phyloP scores from a whole-genome alignment of 176 grass and related monocot genomes.

The Thalia dealbata region DNA sequence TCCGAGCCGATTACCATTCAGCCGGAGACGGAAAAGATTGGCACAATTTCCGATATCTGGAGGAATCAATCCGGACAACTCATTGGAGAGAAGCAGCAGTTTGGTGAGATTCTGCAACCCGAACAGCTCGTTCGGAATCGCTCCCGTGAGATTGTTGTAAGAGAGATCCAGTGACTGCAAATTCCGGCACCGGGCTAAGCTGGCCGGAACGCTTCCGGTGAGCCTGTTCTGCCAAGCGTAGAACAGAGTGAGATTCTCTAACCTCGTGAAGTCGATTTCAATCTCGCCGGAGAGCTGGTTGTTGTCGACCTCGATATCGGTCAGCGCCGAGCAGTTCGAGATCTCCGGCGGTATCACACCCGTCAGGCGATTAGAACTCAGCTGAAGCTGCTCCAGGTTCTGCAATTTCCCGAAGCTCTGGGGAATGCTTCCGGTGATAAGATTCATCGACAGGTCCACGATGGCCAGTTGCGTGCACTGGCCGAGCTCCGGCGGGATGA shows the following conservation, averaged over 20 bases:
- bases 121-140: constrained; percentile 58
- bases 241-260: constrained; percentile 80
- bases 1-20: constrained; percentile 55
- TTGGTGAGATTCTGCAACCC: constrained; percentile 85
- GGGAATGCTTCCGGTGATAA: constrained; percentile 58
- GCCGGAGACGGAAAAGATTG: constrained; percentile 69
- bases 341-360: constrained; percentile 56
- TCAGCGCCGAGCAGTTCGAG: constrained; percentile 65
- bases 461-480: constrained; percentile 54
- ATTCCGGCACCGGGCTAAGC: constrained; percentile 47
- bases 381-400: constrained; percentile 75
- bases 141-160: constrained; percentile 83
- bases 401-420: constrained; percentile 44
- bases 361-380: constrained; percentile 77
- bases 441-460: constrained; percentile 78
- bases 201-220: constrained; percentile 54
- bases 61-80: constrained; percentile 54
- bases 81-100: constrained; percentile 69
- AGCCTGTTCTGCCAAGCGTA: constrained; percentile 95
- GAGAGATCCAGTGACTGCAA: constrained; percentile 84
- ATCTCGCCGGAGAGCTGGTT: constrained; percentile 65
- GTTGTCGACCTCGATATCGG: constrained; percentile 83
- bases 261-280: constrained; percentile 47
- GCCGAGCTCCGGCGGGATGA: constrained; percentile 60
- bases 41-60: constrained; percentile 86